Evolutionary conservation across 768 basidiomycete genomes (phyloP).

Genomic region (Russula brevipes): DNA sequence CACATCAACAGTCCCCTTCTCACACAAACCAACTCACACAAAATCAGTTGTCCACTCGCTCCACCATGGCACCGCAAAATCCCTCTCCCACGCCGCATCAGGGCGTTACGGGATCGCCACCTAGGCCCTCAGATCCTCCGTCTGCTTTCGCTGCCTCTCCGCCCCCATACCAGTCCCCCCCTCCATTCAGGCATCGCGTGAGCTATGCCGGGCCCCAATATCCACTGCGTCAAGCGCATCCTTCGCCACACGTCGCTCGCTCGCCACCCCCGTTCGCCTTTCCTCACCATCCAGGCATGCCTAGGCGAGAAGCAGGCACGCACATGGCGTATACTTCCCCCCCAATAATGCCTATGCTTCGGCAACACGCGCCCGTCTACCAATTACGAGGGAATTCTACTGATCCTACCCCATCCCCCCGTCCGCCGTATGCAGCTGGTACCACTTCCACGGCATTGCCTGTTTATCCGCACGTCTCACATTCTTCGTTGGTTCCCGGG

Average conservation of each 20-base stretch:
- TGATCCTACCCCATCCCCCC: conserved; percentile 31
- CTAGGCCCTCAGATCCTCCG: neutral
- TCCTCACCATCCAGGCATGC: conserved; percentile 7
- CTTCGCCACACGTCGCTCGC: conserved; percentile 1
- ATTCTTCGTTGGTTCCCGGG: conserved; percentile 16
- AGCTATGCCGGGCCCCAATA: conserved; percentile 10
- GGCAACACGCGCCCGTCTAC: conserved; percentile 36
- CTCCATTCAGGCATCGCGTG: conserved; percentile 18
- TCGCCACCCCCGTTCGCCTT: conserved; percentile 13
- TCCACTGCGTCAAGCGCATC: conserved; percentile 4
- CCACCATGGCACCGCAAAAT: conserved; percentile 21
- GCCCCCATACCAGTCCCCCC: conserved; percentile 24
- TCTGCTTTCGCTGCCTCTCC: conserved; percentile 24
- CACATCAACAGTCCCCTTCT: conserved; percentile 5
- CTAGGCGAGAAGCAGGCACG: conserved; percentile 7
- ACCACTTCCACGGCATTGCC: conserved; percentile 12
- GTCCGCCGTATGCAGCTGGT: conserved; percentile 28
- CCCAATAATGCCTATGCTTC: conserved; percentile 37
- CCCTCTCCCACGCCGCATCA: neutral
- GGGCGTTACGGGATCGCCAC: neutral
- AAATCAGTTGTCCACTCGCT: neutral
- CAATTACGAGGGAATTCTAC: conserved; percentile 35
- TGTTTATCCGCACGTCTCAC: conserved; percentile 17
- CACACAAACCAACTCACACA: neutral
- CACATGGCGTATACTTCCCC: conserved; percentile 26